Evolutionary conservation across 129 eudicot genomes (phyloP).

Genomic region (Pseudognaphalium luteoalbum): DNA sequence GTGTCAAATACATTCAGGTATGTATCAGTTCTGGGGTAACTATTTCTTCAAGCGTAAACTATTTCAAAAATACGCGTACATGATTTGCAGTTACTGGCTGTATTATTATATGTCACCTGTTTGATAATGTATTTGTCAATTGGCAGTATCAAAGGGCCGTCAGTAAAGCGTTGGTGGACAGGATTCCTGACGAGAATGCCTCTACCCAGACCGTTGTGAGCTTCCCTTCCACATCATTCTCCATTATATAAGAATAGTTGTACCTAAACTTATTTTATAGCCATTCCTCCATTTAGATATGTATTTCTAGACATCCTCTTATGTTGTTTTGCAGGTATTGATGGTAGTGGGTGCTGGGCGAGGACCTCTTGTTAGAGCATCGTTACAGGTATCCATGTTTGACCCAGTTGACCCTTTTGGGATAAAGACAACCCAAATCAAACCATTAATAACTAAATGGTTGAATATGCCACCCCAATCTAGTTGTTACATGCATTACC

Average conservation of each 20-base stretch:
- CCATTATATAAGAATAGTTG: not conserved
- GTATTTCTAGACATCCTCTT: constrained; percentile 17
- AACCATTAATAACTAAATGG: not conserved
- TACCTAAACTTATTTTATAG: not conserved
- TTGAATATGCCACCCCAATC: not conserved
- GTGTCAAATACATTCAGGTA: constrained; percentile 86
- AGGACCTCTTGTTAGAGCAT: constrained; percentile 98
- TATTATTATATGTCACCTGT: not conserved
- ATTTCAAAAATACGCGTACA: not conserved
- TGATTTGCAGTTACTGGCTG: not conserved
- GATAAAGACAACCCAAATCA: not conserved
- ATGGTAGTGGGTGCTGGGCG: constrained; percentile 99
- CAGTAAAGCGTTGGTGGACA: constrained; percentile 80
- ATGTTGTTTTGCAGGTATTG: constrained; percentile 50
- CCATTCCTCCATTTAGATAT: not conserved
- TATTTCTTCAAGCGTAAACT: not conserved
- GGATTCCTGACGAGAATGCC: constrained; percentile 73
- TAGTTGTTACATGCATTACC: constrained; percentile 3
- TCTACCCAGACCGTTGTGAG: constrained; percentile 69
- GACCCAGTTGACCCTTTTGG: not conserved
- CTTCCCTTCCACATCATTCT: constrained; percentile 7
- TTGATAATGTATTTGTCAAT: constrained; percentile 13
- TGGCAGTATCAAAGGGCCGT: constrained; percentile 92
- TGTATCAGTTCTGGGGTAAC: not conserved
- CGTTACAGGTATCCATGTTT: constrained; percentile 60